Percentiles rank a stretch among this genome's conserved stretches.
phyloP scores from a whole-genome alignment of 1,284 basidiomycete species.

The Ceratobasidium sp. region DNA sequence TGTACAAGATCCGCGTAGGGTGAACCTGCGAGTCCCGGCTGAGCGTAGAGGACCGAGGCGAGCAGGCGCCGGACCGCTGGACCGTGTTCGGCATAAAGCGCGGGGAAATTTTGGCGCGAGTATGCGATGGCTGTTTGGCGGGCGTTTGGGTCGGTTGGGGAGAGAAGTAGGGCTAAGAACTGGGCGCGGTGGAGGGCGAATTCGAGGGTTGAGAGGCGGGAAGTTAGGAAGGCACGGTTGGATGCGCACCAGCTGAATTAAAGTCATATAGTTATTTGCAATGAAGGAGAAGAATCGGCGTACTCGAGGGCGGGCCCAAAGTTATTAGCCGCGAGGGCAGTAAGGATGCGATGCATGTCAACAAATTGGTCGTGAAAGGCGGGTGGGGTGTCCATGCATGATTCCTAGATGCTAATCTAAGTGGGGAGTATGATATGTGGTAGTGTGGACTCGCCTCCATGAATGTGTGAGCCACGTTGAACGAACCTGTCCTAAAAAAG shows the following conservation, averaged over 20 bases:
- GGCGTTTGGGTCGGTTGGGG: constrained; percentile 59
- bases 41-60: constrained; percentile 77
- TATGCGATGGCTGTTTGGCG: constrained; percentile 73
- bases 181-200: constrained; percentile 89
- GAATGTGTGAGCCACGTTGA: constrained; percentile 77
- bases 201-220: constrained; percentile 79
- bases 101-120: constrained; percentile 72
- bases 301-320: constrained; percentile 79
- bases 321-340: constrained; percentile 72
- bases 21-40: constrained; percentile 68
- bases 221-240: constrained; percentile 72
- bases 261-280: not conserved
- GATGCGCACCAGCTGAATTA: constrained; percentile 75
- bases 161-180: constrained; percentile 78
- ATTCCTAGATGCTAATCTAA: constrained; percentile 66
- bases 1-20: constrained; percentile 80
- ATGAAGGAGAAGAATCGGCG: constrained; percentile 50
- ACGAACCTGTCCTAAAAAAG: constrained; percentile 82
- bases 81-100: constrained; percentile 73
- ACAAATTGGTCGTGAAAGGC: constrained; percentile 71
- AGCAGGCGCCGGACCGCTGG: constrained; percentile 72
- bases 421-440: not conserved
- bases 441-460: constrained; percentile 63
- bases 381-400: constrained; percentile 67
- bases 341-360: constrained; percentile 78